These are phyloP conservation scores for Trichoderma sp. DNA, from an alignment of 2,329 filamentous ascomycete genomes.

Conservation along the genomic window DNA sequence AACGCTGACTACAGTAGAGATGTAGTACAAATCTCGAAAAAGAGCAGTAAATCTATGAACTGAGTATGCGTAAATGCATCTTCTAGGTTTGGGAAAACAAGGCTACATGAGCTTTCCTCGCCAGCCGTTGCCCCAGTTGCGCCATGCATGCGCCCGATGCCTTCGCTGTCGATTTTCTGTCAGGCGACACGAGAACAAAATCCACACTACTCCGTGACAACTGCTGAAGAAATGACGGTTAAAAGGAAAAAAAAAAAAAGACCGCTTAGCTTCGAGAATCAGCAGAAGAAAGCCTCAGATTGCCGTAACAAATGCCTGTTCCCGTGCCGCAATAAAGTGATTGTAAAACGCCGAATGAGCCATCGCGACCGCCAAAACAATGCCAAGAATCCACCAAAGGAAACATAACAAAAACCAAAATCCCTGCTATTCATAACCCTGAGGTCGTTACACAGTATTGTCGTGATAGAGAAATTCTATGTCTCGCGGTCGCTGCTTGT, in stretches of 20 bases:
- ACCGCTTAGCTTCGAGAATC: background rate
- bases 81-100: background rate
- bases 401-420: background rate
- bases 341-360: constrained; percentile 18
- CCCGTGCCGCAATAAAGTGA: background rate
- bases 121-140: background rate
- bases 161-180: background rate
- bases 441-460: constrained; percentile 58
- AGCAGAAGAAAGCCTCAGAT: background rate
- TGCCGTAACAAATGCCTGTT: background rate
- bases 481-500: constrained; percentile 76
- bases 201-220: background rate
- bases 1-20: too few species aligned
- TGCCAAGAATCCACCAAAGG: constrained; percentile 14
- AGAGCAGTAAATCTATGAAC: background rate
- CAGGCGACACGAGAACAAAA: background rate
- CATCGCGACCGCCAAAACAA: constrained; percentile 4
- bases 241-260: background rate
- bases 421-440: background rate
- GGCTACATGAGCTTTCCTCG: background rate
- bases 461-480: constrained; percentile 96
- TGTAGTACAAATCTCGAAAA: background rate
- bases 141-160: constrained; percentile 3
- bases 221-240: background rate
- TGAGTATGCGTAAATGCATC: background rate